Base-by-base conservation (phyloP, 1,139 yeast genomes). In the Lodderomyces jiufengensis region DNA sequence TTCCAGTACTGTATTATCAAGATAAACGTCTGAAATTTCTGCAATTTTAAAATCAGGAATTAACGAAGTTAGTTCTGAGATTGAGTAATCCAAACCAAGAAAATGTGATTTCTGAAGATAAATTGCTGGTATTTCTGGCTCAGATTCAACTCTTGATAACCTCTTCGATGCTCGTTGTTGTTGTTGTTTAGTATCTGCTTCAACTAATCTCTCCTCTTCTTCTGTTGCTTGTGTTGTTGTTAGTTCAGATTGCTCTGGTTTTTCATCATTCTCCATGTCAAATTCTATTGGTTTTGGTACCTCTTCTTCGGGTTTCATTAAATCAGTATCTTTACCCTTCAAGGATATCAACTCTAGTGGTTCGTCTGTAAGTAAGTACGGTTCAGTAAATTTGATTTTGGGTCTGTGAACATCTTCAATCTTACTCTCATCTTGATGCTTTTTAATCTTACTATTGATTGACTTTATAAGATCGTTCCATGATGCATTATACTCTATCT, bases 301-400 rank as follows among this genome's bases (percentile, higher is more conserved):
- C n/a, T n/a, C n/a, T n/a, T n/a, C n/a, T n/a, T n/a, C n/a, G n/a
- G n/a, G n/a, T n/a, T n/a, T 18, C 20, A 18, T 18, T 7, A 18
- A 18, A 7, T 5, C 20, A 18, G 20, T n/a, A n/a, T n/a, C n/a
- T n/a, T n/a, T n/a, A n/a, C 7, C 18, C 11, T 20, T 24, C 8
- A 28, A 20, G 10, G 31, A 28, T 2, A 76, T 45, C 8, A 59
- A 54, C 38, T 77, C 82, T 3, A 76, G 55, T 0, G 80, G 70
- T 7, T 56, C 60, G 26, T 70, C 74, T 0, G 76, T 62, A 21
- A 76, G 60, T 14, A 62, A 50, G 45, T 81, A 80, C 0, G 75
- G 72, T 43, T 81, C 86, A 24, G 61, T 47, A 29, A 55, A 48
- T 42, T 59, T 68, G 8, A 62, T 42, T 35, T 62, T 66, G 8